phyloP scores from a whole-genome alignment of 2,329 filamentous ascomycete genomes.

The Colletotrichum lini region DNA sequence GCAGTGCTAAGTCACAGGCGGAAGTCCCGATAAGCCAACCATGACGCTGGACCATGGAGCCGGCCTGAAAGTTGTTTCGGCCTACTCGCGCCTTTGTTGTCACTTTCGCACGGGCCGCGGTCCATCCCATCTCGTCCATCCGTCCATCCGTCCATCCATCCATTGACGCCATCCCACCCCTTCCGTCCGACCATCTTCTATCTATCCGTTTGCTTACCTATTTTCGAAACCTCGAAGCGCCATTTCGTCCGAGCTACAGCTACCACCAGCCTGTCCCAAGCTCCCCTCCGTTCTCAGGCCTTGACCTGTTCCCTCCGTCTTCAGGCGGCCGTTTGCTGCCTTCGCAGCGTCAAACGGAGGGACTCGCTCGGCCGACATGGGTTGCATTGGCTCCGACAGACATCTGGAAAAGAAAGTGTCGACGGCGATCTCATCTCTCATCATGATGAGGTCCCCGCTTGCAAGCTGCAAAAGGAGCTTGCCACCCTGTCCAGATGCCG shows the following conservation, averaged over 20 bases:
- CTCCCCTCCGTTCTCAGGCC: neutral
- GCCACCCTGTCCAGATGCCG: neutral
- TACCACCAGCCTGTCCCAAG: neutral
- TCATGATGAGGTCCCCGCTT: neutral
- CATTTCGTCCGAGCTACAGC: constrained; percentile 36
- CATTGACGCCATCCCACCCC: constrained; percentile 1
- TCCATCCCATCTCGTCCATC: constrained; percentile 25
- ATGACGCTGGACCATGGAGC: constrained; percentile 5
- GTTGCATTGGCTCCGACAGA: neutral
- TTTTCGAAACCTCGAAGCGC: constrained; percentile 22
- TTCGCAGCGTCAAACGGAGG: neutral
- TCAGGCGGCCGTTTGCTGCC: neutral
- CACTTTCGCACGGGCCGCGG: constrained; percentile 38
- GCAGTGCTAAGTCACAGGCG: constrained; percentile 1
- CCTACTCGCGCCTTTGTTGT: constrained; percentile 29
- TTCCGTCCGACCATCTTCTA: constrained; percentile 7
- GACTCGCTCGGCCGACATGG: neutral
- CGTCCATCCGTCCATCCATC: constrained; percentile 10
- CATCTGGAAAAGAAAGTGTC: neutral
- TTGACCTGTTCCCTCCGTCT: neutral
- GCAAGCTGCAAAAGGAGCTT: neutral
- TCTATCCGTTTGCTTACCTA: constrained; percentile 22
- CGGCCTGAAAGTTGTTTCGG: constrained; percentile 27
- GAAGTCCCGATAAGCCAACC: constrained; percentile 21
- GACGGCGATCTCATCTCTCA: neutral